A percentile compares a stretch with the other conserved stretches of the same genome.
phyloP scores from a whole-genome alignment of 352 stramenopile species.

The Globisporangium mamillatum region DNA sequence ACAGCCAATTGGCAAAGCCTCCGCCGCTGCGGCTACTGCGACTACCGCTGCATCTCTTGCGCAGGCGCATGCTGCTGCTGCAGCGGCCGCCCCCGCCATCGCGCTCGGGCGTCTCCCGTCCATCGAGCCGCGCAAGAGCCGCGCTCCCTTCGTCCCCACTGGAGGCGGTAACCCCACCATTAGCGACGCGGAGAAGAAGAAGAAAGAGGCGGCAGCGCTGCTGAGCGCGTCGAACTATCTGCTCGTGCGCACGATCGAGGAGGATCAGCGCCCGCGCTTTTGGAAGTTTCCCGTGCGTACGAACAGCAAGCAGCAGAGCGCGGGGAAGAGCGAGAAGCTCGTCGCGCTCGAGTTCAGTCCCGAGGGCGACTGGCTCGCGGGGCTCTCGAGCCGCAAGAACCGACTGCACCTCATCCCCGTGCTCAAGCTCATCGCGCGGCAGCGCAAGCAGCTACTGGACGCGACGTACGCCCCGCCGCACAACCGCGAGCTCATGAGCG shows the following conservation, averaged over 20 bases:
- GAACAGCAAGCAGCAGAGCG: conserved; percentile 59
- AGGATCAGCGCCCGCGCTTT: conserved; percentile 66
- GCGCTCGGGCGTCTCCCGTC: conserved; percentile 15
- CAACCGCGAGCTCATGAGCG: conserved; percentile 70
- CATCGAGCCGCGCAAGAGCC: conserved; percentile 16
- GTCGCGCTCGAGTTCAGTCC: conserved; percentile 74
- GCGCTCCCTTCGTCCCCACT: background rate
- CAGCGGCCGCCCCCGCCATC: conserved; percentile 9
- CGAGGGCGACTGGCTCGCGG: conserved; percentile 85
- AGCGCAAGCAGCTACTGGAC: conserved; percentile 59
- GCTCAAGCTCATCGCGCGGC: conserved; percentile 46
- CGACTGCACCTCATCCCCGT: conserved; percentile 76
- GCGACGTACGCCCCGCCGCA: conserved; percentile 46
- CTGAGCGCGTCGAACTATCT: conserved; percentile 40
- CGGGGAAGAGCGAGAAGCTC: conserved; percentile 48
- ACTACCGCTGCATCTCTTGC: background rate
- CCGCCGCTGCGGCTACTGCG: background rate
- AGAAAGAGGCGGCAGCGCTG: conserved; percentile 1
- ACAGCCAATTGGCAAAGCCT: background rate
- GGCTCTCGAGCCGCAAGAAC: conserved; percentile 71
- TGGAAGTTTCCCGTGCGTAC: conserved; percentile 67
- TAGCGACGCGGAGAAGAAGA: conserved; percentile 2
- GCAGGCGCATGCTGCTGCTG: background rate
- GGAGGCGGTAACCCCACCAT: background rate
- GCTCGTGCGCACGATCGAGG: conserved; percentile 71